phyloP scores from a whole-genome alignment of 163 green algal genomes.

The Chlamydomonas reinhardtii region DNA sequence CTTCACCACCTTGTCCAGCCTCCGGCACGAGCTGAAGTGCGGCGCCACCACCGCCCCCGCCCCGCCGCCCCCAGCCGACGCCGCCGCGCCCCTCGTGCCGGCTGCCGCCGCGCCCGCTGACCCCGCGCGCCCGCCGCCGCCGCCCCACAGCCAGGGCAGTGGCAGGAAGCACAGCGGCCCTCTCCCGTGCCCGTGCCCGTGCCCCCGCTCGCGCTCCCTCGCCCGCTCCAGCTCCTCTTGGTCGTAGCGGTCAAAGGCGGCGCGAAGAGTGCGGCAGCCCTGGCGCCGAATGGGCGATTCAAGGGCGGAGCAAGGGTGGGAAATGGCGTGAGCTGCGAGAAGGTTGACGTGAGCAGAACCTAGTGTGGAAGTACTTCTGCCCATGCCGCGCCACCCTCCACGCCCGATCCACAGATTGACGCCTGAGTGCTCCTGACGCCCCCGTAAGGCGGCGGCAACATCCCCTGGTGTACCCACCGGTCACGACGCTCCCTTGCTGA shows the following conservation, averaged over 20 bases:
- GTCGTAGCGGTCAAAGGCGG: slow-evolving; percentile 35
- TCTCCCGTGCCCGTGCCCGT: neutral
- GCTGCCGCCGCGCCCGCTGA: neutral
- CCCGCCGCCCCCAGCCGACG: neutral
- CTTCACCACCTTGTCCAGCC: slow-evolving; percentile 15
- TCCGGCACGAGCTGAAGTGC: neutral
- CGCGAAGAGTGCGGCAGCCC: slow-evolving; percentile 38
- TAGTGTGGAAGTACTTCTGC: too few relatives aligned
- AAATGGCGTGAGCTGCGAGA: too few relatives aligned
- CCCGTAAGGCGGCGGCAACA: too few relatives aligned
- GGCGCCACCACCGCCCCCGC: neutral
- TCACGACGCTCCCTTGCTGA: too few relatives aligned
- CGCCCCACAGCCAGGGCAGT: neutral
- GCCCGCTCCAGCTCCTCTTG: slow-evolving; percentile 1
- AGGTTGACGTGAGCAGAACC: too few relatives aligned
- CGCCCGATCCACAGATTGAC: too few relatives aligned
- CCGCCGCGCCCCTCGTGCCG: neutral
- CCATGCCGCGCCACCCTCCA: too few relatives aligned
- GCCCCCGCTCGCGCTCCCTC: neutral
- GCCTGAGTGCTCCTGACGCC: too few relatives aligned
- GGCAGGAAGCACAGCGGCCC: neutral
- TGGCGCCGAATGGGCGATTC: too few relatives aligned
- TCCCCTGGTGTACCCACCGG: too few relatives aligned
- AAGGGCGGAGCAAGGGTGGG: too few relatives aligned
- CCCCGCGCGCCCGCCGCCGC: neutral